A percentile compares a stretch with the other conserved stretches of the same genome.
Evolutionary conservation across 2,329 filamentous ascomycete genomes (phyloP).

Genomic region (Epicoccum nigrum): DNA sequence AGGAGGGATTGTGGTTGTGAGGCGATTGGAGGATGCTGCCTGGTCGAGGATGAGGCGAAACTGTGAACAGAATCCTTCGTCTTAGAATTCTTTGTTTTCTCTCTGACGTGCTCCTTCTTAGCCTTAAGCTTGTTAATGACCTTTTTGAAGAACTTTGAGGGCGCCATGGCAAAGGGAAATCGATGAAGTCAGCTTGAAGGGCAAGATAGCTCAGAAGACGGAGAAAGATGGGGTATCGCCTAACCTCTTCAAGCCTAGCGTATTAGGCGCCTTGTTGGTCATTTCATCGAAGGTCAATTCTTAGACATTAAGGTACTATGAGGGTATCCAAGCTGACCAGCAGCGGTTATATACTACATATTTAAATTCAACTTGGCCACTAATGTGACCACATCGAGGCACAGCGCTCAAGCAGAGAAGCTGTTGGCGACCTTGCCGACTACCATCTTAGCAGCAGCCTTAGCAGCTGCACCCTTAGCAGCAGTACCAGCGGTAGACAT

Average conservation of each 20-base stretch:
- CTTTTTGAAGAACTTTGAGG: no score
- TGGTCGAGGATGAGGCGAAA: no score
- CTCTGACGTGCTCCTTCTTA: no score
- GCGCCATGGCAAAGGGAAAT: no score
- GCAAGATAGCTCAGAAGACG: no score
- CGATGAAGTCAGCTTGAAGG: not conserved
- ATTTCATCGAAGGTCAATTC: not conserved
- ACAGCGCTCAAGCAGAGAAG: conserved; percentile 8
- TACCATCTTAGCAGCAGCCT: conserved; percentile 11
- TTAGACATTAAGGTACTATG: not conserved
- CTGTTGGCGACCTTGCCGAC: conserved; percentile 8
- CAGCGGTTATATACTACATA: conserved; percentile 8
- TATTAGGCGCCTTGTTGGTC: conserved; percentile 2
- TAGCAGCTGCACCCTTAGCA: conserved; percentile 12
- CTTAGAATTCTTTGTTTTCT: no score
- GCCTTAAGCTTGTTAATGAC: no score
- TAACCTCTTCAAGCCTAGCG: conserved; percentile 1
- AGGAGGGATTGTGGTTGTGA: not conserved
- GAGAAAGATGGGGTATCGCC: no score
- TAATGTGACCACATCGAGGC: not conserved
- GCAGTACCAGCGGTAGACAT: conserved; percentile 20
- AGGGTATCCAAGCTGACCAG: conserved; percentile 8
- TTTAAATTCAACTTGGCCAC: not conserved
- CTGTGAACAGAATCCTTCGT: no score
- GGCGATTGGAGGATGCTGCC: not conserved